Conservation (phyloP, 2,329 filamentous ascomycete genomes). For the Cercospora sp. region DNA sequence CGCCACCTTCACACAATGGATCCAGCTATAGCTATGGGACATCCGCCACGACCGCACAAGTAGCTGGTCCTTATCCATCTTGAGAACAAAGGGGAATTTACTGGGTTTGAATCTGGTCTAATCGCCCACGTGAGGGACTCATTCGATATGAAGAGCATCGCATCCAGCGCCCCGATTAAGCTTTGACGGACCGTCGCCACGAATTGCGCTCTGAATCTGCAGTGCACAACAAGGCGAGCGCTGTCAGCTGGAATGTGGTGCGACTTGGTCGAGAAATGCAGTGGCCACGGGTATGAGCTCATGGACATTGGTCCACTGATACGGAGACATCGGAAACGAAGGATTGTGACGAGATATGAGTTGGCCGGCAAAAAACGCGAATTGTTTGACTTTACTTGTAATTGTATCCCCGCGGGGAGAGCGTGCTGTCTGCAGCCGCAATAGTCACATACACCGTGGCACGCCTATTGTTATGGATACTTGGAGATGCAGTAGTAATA, state of each 20-base stretch:
- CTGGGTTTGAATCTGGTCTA: background rate
- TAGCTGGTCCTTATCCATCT: conserved; percentile 23
- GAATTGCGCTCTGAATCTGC: background rate
- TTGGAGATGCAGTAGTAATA: conserved; percentile 10
- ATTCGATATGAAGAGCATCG: background rate
- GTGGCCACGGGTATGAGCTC: background rate
- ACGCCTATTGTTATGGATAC: conserved; percentile 1
- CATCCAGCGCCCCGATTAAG: background rate
- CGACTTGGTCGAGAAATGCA: background rate
- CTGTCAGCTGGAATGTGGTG: background rate
- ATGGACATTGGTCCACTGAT: background rate
- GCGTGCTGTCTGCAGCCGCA: background rate
- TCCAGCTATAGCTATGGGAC: conserved; percentile 29
- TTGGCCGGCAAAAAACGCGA: background rate
- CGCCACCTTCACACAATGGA: conserved; percentile 28
- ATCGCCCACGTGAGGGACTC: background rate
- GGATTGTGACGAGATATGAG: conserved; percentile 6
- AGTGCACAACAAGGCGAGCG: background rate
- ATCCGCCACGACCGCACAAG: conserved; percentile 22
- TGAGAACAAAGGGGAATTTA: background rate
- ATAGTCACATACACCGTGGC: conserved; percentile 1
- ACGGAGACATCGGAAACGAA: background rate
- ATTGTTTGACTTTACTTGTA: conserved; percentile 9
- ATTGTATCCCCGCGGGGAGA: conserved; percentile 7
- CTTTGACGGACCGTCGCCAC: background rate